These are phyloP conservation scores for Ramularia endophylla DNA, from an alignment of 2,329 filamentous ascomycete species.

Conservation along the genomic window DNA sequence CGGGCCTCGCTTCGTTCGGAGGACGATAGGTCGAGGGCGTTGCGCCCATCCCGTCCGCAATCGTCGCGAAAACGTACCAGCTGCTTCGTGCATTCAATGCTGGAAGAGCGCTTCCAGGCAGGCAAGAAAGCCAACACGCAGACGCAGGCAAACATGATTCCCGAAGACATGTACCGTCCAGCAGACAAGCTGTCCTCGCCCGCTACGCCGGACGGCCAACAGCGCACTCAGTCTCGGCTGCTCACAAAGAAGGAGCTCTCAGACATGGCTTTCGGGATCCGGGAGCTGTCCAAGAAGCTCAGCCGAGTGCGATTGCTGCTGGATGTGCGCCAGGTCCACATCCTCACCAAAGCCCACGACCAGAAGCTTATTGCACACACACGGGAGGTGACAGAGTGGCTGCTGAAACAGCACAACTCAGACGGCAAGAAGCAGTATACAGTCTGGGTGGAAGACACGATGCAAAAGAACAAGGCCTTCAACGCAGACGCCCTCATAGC, in stretches of 20 bases:
- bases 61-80: conserved; percentile 39
- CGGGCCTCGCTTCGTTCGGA: conserved; percentile 50
- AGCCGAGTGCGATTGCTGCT: conserved; percentile 78
- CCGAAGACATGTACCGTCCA: conserved; percentile 28
- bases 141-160: conserved; percentile 1
- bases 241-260: conserved; percentile 91
- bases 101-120: conserved; percentile 43
- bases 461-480: conserved; percentile 67
- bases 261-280: conserved; percentile 95
- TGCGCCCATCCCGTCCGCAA: conserved; percentile 33
- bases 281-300: conserved; percentile 80
- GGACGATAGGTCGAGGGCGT: conserved; percentile 17
- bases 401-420: conserved; percentile 62
- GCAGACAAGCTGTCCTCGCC: conserved; percentile 40
- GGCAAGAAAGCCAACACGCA: background rate
- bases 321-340: conserved; percentile 73
- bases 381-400: conserved; percentile 70
- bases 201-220: conserved; percentile 29
- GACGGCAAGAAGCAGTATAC: conserved; percentile 57
- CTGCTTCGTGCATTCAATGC: conserved; percentile 57
- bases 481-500: conserved; percentile 62
- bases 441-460: conserved; percentile 72
- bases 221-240: conserved; percentile 58
- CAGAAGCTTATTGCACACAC: conserved; percentile 71
- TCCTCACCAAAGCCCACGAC: conserved; percentile 91